Conservation (phyloP, 139 green algal genomes). For the Zygnema circumcarinatum region DNA sequence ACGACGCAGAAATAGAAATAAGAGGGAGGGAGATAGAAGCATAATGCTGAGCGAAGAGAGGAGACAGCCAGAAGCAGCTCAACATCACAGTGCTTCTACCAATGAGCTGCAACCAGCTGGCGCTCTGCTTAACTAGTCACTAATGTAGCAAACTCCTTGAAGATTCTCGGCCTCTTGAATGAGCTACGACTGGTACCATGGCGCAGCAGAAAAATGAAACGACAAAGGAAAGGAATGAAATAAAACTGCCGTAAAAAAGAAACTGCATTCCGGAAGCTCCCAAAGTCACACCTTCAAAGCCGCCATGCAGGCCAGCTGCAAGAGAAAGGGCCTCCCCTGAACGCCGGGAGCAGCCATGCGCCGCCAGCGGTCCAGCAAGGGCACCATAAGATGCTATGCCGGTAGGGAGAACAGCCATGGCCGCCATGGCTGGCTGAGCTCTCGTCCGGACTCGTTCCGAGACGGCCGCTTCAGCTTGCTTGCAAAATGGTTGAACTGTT, state of each 20-base stretch:
- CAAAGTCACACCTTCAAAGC: neutral
- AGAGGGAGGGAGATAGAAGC: neutral
- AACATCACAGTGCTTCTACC: too few relatives aligned
- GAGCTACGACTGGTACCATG: neutral
- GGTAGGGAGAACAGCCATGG: neutral
- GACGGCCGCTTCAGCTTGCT: too few relatives aligned
- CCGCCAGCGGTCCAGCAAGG: too few relatives aligned
- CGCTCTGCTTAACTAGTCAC: too few relatives aligned
- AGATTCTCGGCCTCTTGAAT: neutral
- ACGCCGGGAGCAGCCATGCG: too few relatives aligned
- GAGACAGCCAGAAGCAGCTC: neutral
- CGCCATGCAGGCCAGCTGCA: neutral
- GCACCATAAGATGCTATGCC: too few relatives aligned
- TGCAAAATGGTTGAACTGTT: too few relatives aligned
- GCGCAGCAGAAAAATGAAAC: neutral
- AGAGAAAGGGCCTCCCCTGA: neutral
- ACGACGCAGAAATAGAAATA: too few relatives aligned
- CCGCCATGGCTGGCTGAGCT: neutral
- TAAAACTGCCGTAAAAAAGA: neutral
- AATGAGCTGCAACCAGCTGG: too few relatives aligned
- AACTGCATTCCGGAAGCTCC: neutral
- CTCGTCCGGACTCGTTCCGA: too few relatives aligned
- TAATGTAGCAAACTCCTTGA: too few relatives aligned
- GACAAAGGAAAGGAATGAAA: neutral
- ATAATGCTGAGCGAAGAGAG: neutral